Percentiles rank a stretch among this genome's conserved stretches.
phyloP scores from a whole-genome alignment of 257 asterid genomes.

The Solanum gandarillasii region DNA sequence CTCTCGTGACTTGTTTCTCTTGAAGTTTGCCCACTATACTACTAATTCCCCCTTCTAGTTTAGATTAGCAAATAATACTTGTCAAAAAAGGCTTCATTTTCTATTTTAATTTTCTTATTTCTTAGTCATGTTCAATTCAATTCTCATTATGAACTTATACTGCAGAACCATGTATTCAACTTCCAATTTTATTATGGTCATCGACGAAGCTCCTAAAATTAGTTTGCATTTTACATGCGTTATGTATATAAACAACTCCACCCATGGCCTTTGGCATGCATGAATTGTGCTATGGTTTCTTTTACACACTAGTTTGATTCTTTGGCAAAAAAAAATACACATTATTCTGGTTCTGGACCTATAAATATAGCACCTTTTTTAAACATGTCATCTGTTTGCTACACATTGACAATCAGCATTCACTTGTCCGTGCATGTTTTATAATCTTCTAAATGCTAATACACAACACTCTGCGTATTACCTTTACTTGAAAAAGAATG shows the following conservation, averaged over 20 bases:
- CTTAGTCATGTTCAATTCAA: not conserved
- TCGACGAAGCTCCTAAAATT: constrained; percentile 7
- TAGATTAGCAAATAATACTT: not conserved
- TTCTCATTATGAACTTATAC: not conserved
- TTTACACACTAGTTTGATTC: not conserved
- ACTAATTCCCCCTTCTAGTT: not conserved
- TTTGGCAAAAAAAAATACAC: not conserved
- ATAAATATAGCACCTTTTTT: not conserved
- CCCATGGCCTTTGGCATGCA: not conserved
- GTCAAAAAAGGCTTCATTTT: not conserved
- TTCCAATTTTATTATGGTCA: not conserved
- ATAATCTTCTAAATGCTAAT: not conserved
- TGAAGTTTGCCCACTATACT: not conserved
- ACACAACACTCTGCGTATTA: not conserved
- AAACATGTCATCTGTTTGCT: not conserved
- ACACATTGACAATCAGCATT: not conserved
- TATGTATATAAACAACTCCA: not conserved
- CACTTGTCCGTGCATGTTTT: not conserved
- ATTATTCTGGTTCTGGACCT: not conserved
- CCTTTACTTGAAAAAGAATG: not conserved
- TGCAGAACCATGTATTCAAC: constrained; percentile 8
- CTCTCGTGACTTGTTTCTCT: not conserved
- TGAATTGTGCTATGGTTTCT: not conserved
- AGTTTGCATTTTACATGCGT: not conserved
- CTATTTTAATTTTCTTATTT: not conserved